Conservation (phyloP, 108 stramenopile genomes). For the Nannochloropsis granulata region DNA sequence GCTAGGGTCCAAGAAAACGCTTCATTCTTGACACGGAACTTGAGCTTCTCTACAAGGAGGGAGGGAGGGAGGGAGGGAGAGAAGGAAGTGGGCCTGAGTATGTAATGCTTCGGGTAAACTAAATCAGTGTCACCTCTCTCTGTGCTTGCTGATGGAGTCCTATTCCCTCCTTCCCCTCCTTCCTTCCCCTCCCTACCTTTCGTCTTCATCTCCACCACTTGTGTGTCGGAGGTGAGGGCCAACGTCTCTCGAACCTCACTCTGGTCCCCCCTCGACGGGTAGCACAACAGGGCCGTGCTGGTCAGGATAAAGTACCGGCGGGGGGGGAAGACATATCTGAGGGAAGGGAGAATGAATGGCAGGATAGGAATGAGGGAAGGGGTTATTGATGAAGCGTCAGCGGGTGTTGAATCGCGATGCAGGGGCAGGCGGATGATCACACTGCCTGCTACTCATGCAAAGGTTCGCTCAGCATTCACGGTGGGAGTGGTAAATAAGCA, state of each 20-base stretch:
- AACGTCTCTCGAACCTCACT: neutral
- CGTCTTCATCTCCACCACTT: neutral
- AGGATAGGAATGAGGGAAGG: neutral
- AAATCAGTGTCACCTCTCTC: neutral
- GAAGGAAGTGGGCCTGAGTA: neutral
- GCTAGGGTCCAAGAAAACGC: neutral
- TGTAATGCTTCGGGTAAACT: neutral
- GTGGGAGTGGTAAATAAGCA: too few species aligned
- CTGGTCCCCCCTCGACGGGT: neutral
- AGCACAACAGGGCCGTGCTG: neutral
- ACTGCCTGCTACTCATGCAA: too few species aligned
- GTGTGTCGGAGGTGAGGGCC: neutral
- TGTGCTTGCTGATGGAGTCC: neutral
- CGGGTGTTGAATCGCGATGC: too few species aligned
- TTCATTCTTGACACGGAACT: neutral
- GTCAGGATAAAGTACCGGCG: neutral
- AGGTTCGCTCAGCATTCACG: too few species aligned
- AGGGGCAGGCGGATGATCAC: too few species aligned
- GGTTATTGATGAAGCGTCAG: too few species aligned
- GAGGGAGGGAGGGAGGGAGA: neutral
- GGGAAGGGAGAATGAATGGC: neutral
- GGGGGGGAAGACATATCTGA: neutral
- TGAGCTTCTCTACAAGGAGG: neutral
- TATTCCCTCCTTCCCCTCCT: neutral
- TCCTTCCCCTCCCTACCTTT: neutral